Base-by-base conservation (phyloP, 2,329 filamentous ascomycete species). In the Lachnellula occidentalis region DNA sequence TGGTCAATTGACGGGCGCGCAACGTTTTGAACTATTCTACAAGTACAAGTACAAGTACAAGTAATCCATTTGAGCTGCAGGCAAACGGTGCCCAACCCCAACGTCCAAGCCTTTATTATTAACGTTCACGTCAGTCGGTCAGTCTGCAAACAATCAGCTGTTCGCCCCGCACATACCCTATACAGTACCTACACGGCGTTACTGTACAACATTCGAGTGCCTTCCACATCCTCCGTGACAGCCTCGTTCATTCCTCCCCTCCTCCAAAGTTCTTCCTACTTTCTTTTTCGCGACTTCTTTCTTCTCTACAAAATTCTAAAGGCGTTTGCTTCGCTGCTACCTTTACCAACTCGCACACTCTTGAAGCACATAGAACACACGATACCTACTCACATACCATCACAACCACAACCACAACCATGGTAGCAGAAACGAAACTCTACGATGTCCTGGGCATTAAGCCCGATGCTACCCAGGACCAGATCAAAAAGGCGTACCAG, bases 401-500 rank as follows among this genome's bases (percentile, higher is more conserved):
- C 42, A 27, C 12, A n/a, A 45, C 15, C 15, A 34, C 43, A 14
- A 27, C 12, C 55, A 42, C 57, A 63, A 82, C 65, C 63, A 96
- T 97, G 92, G 90, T 95, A 64, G 88, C 90, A 67, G 92, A 97
- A 78, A 94, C 88, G 51, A 96, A 95, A 74, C 86, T 97, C 60
- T 99, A 99, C 78, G 90, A 97, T 73, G 80, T 83, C 60, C 79
- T 99, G 66, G 78, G 80, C 70, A 77, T 96, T 73, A 87, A 89
- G 71, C 82, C 92, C 37, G 82, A 85, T 57, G 90, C 92, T 22
- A 80, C 84, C 22, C 90, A 95, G 73, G 92, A 96, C 69, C 92
- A 97, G 62, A 95, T 99, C 71, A 97, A 96, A 72, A 99, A 97
- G 72, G 94, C 85, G 55, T 96, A 96, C 73, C 82, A 88, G 86